A percentile compares a stretch with the other conserved stretches of the same genome.
Conservation (phyloP, 441 rosid genomes). For the Sinapis alba region DNA sequence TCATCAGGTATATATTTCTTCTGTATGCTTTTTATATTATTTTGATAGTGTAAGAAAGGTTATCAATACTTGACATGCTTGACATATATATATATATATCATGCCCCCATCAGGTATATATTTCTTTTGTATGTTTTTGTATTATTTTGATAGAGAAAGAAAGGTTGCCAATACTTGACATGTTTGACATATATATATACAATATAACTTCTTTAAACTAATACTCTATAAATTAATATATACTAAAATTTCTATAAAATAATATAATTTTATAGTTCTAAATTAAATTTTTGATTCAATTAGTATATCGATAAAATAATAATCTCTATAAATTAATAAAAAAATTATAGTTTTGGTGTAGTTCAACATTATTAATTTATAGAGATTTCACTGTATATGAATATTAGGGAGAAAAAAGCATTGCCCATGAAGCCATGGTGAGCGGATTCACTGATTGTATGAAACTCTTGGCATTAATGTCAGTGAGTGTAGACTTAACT, state of each 20-base stretch:
- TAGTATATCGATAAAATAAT: too few relatives aligned
- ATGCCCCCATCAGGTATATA: constrained; percentile 2
- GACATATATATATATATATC: neutral
- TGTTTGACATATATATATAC: neutral
- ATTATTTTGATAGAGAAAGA: neutral
- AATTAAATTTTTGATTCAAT: too few relatives aligned
- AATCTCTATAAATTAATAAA: too few relatives aligned
- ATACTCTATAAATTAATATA: too few relatives aligned
- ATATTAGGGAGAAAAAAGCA: neutral
- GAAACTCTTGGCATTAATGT: neutral
- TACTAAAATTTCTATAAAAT: too few relatives aligned
- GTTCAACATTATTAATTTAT: too few relatives aligned
- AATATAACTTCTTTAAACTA: too few relatives aligned
- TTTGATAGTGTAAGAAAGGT: neutral
- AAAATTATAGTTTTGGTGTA: too few relatives aligned
- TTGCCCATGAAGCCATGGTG: neutral
- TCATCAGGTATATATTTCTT: neutral
- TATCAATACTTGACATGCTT: neutral
- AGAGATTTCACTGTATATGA: neutral
- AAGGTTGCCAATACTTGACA: neutral
- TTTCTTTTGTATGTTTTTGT: neutral
- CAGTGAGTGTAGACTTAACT: constrained; percentile 3
- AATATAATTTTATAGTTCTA: too few relatives aligned
- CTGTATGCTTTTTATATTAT: neutral
- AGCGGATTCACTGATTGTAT: neutral